Percentiles rank a stretch among this genome's conserved stretches.
Conservation (phyloP, 2,329 filamentous ascomycete species). For the Aspergillus thermomutatus region DNA sequence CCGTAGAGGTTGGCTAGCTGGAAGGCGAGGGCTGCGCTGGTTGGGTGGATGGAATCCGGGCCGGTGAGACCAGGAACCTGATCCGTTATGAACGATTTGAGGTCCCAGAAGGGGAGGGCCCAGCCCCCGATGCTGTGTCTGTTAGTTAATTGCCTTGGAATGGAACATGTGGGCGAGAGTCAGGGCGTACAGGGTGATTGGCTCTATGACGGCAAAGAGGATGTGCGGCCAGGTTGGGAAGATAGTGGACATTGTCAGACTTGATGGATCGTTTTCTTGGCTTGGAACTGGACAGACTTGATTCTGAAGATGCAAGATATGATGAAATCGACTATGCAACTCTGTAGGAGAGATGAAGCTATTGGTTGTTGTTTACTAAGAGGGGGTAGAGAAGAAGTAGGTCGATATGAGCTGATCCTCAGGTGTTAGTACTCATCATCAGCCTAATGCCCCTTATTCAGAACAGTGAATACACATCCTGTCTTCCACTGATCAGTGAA, state of each 20-base stretch:
- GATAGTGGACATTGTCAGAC: constrained; percentile 39
- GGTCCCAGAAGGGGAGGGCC: constrained; percentile 53
- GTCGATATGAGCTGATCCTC: neutral
- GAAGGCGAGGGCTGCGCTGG: constrained; percentile 56
- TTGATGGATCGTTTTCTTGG: neutral
- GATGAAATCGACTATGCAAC: neutral
- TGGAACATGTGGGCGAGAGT: neutral
- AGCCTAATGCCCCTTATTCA: neutral
- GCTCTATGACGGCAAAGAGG: constrained; percentile 66
- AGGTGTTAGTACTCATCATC: neutral
- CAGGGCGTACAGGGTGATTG: constrained; percentile 60
- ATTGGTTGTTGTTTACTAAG: neutral
- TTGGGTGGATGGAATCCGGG: constrained; percentile 27
- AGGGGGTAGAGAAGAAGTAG: neutral
- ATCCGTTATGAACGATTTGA: constrained; percentile 61
- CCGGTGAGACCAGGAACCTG: constrained; percentile 50
- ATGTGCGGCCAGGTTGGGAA: constrained; percentile 63
- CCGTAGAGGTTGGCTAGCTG: constrained; percentile 70
- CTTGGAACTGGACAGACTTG: neutral
- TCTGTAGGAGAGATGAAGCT: neutral
- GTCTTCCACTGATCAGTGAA: neutral
- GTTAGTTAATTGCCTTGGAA: constrained; percentile 14
- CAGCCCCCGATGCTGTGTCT: constrained; percentile 56
- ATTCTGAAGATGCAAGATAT: neutral
- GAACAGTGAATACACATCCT: neutral